Base-by-base conservation (phyloP, 2,329 filamentous ascomycete genomes). In the Lasiodiplodia gonubiensis region DNA sequence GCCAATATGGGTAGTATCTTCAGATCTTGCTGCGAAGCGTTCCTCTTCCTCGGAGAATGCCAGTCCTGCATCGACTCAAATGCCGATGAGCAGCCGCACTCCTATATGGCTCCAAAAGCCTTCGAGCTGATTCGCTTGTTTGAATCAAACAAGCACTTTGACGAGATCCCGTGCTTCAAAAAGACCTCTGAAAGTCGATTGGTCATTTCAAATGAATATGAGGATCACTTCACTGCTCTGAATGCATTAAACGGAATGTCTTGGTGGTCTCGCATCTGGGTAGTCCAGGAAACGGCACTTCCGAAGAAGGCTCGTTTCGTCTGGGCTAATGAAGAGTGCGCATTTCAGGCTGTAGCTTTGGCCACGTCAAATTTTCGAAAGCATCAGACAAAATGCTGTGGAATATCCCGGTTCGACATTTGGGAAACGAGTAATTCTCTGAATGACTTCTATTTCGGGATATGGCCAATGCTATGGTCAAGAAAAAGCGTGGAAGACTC, bases 331-430 rank as follows among this genome's bases (percentile, higher is more conserved):
- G 48, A n/a, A 5, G 27, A 18, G 2, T 33, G n/a, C 11, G 12
- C 16, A 1, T 55, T 25, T 4, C 25, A 55, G 16, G 16, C 2
- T 16, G 1, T 55, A 33, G 30, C 30, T 33, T 33, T 2, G 30
- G 30, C 21, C 23, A 8, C 16, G 6, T 33, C 12, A 27, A 12
- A 18, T 2, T 37, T 1, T 18, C 14, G 16, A n/a, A 46, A 18
- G 23, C 27, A 55, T 18, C 52, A 4, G 1, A 10, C 16, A 10
- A 33, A 0, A 2, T 33, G 30, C 30, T 33, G 30, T 33, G 0
- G 0, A 33, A n/a, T n/a, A n/a, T n/a, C n/a, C n/a, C 30, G 8
- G 10, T 2, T 2, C 7, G 7, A 2, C 30, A 2, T 8, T 2
- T 30, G 1, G 30, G 30, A 30, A 10, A 8, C 1, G 7, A 1